These are phyloP conservation scores for Passalora sequoiae DNA, from an alignment of 2,329 filamentous ascomycete species.

Conservation along the genomic window DNA sequence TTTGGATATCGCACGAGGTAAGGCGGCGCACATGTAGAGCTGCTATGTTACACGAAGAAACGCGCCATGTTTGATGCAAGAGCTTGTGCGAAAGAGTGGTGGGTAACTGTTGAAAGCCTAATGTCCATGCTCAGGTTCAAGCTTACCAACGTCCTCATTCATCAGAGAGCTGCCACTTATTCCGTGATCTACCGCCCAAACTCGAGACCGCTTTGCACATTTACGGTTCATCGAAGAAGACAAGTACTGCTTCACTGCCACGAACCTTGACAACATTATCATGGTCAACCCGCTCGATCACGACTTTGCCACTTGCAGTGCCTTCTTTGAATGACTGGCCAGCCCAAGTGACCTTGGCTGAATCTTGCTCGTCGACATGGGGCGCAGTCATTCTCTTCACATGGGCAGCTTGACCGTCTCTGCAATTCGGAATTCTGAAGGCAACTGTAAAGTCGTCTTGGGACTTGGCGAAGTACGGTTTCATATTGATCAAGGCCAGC, in stretches of 20 bases:
- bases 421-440: conserved; percentile 16
- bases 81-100: too few species aligned
- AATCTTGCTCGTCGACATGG: conserved; percentile 24
- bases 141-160: too few species aligned
- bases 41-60: too few species aligned
- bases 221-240: conserved; percentile 26
- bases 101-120: too few species aligned
- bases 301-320: conserved; percentile 15
- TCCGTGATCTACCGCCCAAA: too few species aligned
- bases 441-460: conserved; percentile 23
- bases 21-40: too few species aligned
- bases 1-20: too few species aligned
- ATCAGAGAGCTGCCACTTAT: too few species aligned
- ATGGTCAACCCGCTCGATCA: conserved; percentile 18
- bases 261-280: conserved; percentile 22
- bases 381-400: conserved; percentile 29
- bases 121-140: too few species aligned
- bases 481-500: conserved; percentile 28
- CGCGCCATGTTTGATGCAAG: too few species aligned
- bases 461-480: conserved; percentile 28
- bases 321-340: conserved; percentile 28
- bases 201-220: too few species aligned
- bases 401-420: not conserved
- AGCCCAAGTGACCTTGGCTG: conserved; percentile 27
- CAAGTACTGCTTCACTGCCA: conserved; percentile 29